phyloP scores from a whole-genome alignment of 2,329 filamentous ascomycete species.

The Colletotrichum phormii region DNA sequence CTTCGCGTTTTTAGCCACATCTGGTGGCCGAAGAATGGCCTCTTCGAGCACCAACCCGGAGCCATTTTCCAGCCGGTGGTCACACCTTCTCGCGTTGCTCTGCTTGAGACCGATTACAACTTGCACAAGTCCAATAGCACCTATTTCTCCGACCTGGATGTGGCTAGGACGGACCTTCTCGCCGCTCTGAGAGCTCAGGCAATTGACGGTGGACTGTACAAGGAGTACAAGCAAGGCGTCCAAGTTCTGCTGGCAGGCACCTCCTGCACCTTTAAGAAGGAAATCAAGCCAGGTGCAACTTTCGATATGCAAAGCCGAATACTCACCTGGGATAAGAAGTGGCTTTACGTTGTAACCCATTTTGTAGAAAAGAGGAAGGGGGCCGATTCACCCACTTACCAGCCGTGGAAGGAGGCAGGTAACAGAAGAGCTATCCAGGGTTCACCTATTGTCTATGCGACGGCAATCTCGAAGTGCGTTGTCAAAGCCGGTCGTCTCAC shows the following conservation, averaged over 20 bases:
- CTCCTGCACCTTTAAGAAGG: constrained; percentile 77
- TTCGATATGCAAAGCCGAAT: constrained; percentile 78
- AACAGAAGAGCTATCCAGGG: constrained; percentile 49
- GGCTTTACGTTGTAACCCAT: constrained; percentile 46
- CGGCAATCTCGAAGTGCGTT: constrained; percentile 82
- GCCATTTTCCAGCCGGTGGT: constrained; percentile 62
- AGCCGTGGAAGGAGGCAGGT: constrained; percentile 58
- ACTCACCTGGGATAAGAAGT: constrained; percentile 45
- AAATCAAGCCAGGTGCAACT: constrained; percentile 75
- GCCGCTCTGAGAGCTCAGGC: constrained; percentile 47
- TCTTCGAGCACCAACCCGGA: constrained; percentile 39
- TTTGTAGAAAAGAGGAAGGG: constrained; percentile 50
- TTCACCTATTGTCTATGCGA: constrained; percentile 61
- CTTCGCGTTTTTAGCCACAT: constrained; percentile 50
- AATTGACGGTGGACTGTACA: constrained; percentile 51
- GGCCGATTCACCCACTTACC: constrained; percentile 42
- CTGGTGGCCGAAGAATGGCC: constrained; percentile 43
- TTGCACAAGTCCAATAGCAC: constrained; percentile 78
- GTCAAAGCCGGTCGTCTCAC: constrained; percentile 86
- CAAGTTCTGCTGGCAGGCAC: constrained; percentile 77
- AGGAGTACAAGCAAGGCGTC: constrained; percentile 52
- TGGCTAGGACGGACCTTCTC: constrained; percentile 50
- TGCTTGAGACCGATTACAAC: constrained; percentile 77
- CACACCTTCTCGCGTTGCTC: constrained; percentile 69
- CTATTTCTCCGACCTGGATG: constrained; percentile 77